phyloP scores from a whole-genome alignment of 1,284 basidiomycete species.

The Apiotrichum brassicae region DNA sequence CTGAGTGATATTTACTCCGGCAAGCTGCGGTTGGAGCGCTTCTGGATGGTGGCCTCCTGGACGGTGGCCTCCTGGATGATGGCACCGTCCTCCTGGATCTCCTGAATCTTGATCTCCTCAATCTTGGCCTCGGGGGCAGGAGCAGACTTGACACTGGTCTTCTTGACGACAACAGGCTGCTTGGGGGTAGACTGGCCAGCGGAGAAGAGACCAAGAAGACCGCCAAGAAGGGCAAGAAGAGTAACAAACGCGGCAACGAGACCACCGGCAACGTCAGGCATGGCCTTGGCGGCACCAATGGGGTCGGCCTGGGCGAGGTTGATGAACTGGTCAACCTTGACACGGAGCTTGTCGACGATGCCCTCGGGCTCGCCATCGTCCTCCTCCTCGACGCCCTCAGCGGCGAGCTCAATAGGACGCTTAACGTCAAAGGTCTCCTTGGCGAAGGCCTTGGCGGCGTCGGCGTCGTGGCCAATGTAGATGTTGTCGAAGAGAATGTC shows the following conservation, averaged over 20 bases:
- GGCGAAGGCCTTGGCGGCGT: slow-evolving; percentile 73
- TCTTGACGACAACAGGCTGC: slow-evolving; percentile 33
- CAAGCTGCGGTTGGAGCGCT: slow-evolving; percentile 28
- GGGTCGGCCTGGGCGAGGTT: slow-evolving; percentile 34
- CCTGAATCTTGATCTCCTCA: slow-evolving; percentile 11
- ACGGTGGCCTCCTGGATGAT: too few species aligned
- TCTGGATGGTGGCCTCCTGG: too few species aligned
- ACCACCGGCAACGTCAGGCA: slow-evolving; percentile 76
- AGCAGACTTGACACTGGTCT: slow-evolving; percentile 36
- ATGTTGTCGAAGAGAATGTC: slow-evolving; percentile 90
- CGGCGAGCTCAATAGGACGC: slow-evolving; percentile 49
- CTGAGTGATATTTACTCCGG: slow-evolving; percentile 14
- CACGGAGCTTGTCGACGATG: slow-evolving; percentile 37
- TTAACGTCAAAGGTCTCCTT: slow-evolving; percentile 79
- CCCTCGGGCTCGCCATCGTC: slow-evolving; percentile 34
- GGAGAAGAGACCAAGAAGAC: slow-evolving; percentile 70
- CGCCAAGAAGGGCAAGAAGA: slow-evolving; percentile 73
- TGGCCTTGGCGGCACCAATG: slow-evolving; percentile 64
- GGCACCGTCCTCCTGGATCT: slow-evolving; percentile 21
- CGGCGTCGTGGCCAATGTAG: slow-evolving; percentile 79
- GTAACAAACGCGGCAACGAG: slow-evolving; percentile 66
- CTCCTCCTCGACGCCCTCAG: slow-evolving; percentile 53
- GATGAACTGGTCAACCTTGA: slow-evolving; percentile 45
- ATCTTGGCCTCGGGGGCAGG: slow-evolving; percentile 21
- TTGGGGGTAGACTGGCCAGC: slow-evolving; percentile 31